Percentiles rank a stretch among this genome's conserved stretches.
phyloP scores from a whole-genome alignment of 176 grass and related monocot species.

The Oryza punctata region DNA sequence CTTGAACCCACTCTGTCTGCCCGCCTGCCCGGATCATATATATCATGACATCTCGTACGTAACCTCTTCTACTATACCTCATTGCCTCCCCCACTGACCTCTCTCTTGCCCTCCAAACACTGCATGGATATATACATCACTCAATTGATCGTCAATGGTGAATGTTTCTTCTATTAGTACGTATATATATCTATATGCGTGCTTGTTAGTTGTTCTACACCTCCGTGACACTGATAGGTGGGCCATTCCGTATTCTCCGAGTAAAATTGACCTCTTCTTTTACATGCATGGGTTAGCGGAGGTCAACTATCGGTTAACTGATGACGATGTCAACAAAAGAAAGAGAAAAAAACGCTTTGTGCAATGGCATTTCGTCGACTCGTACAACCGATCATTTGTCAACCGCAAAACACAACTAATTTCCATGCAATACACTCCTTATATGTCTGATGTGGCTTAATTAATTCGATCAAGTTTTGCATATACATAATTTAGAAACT shows the following conservation, averaged over 20 bases:
- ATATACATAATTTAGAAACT: not conserved
- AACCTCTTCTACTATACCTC: not conserved
- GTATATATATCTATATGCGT: not conserved
- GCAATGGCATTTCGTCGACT: no score
- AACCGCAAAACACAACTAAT: no score
- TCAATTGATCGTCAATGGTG: not conserved
- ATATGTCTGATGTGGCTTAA: not conserved
- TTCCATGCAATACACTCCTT: no score
- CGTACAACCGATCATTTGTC: no score
- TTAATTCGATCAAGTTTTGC: not conserved
- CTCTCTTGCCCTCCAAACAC: no score
- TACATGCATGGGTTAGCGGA: no score
- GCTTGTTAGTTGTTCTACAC: not conserved
- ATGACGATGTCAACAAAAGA: no score
- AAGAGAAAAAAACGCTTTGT: no score
- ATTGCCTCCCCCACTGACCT: no score
- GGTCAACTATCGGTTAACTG: no score
- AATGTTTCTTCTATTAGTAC: not conserved
- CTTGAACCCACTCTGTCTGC: slow-evolving; percentile 77
- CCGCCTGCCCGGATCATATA: slow-evolving; percentile 4
- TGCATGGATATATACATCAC: no score
- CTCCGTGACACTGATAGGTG: not conserved
- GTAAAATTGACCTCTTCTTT: not conserved
- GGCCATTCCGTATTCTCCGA: not conserved
- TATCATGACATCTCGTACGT: not conserved